Evolutionary conservation across 2,329 filamentous ascomycete genomes (phyloP).

Genomic region (Rasamsonia emersonii): DNA sequence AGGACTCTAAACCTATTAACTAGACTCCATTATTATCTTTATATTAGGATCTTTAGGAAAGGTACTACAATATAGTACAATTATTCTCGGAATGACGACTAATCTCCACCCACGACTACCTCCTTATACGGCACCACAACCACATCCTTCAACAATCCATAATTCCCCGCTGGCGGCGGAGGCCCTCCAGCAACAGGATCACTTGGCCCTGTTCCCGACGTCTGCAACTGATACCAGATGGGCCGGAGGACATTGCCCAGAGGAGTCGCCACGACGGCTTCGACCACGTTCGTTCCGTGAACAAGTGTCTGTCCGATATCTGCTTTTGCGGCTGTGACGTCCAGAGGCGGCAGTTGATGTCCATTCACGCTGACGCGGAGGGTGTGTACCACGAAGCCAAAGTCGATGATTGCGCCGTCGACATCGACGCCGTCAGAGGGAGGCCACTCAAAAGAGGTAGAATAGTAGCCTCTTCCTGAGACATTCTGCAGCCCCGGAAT

Average conservation of each 20-base stretch:
- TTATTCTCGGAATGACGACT: no score
- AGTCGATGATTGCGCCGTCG: slow-evolving; percentile 18
- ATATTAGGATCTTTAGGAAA: no score
- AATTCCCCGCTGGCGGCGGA: no score
- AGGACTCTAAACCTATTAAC: no score
- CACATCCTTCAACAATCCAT: no score
- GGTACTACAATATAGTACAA: no score
- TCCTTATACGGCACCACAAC: no score
- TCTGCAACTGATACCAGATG: no score
- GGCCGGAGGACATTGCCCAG: slow-evolving; percentile 12
- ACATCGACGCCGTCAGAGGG: neutral
- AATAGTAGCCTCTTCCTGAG: slow-evolving; percentile 12
- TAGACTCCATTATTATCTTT: no score
- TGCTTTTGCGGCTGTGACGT: slow-evolving; percentile 16
- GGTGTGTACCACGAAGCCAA: slow-evolving; percentile 22
- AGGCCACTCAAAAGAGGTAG: slow-evolving; percentile 2
- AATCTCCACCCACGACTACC: no score
- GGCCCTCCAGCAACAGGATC: no score
- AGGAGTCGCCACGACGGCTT: slow-evolving; percentile 22
- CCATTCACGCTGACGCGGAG: slow-evolving; percentile 22
- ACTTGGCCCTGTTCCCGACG: no score
- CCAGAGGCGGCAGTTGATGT: slow-evolving; percentile 19
- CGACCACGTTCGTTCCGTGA: slow-evolving; percentile 18
- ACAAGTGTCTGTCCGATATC: slow-evolving; percentile 9
- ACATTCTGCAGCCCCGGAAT: slow-evolving; percentile 21